These are phyloP conservation scores for Marchantia polymorpha DNA, from an alignment of 225 moss, liverwort and hornwort genomes.

Conservation along the genomic window DNA sequence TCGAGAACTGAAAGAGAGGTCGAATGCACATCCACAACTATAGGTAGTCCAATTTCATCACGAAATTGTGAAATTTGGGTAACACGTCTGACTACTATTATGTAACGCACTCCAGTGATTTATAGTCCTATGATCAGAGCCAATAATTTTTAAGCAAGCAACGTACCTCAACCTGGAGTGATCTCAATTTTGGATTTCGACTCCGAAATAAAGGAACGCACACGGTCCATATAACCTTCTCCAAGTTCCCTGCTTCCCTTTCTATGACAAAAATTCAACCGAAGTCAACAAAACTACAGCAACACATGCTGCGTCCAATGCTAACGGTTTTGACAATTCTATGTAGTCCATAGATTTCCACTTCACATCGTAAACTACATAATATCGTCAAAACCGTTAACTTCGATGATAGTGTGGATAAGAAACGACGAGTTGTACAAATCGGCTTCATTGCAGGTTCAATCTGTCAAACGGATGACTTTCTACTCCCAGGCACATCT, in stretches of 20 bases:
- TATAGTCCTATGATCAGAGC: not conserved
- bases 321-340: no score
- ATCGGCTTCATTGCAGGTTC: not conserved
- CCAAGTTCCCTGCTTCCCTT: conserved; percentile 30
- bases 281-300: not conserved
- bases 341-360: no score
- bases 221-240: conserved; percentile 40
- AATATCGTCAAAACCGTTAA: not conserved
- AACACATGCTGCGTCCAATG: not conserved
- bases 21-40: no score
- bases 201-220: conserved; percentile 41
- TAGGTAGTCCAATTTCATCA: no score
- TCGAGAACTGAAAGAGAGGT: no score
- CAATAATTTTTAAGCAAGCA: not conserved
- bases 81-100: no score
- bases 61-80: no score
- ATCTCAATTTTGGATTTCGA: conserved; percentile 15
- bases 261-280: conserved; percentile 19
- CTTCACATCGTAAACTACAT: not conserved
- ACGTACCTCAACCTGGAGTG: conserved; percentile 40
- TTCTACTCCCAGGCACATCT: no score
- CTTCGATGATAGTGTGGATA: not conserved
- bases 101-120: not conserved
- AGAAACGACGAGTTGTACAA: not conserved
- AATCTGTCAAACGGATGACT: not conserved